A percentile compares a stretch with the other conserved stretches of the same genome.
Conservation (phyloP, 1,139 yeast species). For the Scheffersomyces stambukii region DNA sequence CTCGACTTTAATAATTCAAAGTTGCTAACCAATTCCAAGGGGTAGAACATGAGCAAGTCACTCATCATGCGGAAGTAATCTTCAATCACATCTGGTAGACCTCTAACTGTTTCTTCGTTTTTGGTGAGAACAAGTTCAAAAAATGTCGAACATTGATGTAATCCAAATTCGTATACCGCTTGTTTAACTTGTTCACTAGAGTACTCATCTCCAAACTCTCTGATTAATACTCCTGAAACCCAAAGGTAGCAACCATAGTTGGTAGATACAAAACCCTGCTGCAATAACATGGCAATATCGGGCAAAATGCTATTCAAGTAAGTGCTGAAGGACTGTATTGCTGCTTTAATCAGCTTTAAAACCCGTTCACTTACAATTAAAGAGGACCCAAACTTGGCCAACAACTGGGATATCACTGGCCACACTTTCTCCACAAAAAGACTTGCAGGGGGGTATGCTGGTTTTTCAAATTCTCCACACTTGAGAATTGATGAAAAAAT, state of each 20-base stretch:
- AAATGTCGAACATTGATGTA: slow-evolving; percentile 42
- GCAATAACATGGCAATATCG: slow-evolving; percentile 56
- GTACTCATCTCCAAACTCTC: slow-evolving; percentile 70
- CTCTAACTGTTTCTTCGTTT: slow-evolving; percentile 25
- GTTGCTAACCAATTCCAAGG: slow-evolving; percentile 57
- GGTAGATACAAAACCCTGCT: slow-evolving; percentile 65
- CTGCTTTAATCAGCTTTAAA: slow-evolving; percentile 61
- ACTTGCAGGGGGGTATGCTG: slow-evolving; percentile 52
- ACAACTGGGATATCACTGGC: slow-evolving; percentile 50
- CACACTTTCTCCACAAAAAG: slow-evolving; percentile 53
- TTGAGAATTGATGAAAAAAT: slow-evolving; percentile 63
- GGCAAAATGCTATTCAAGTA: slow-evolving; percentile 62
- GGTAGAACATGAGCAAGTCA: slow-evolving; percentile 77
- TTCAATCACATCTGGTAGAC: slow-evolving; percentile 73
- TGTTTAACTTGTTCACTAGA: slow-evolving; percentile 31
- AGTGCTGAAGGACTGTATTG: slow-evolving; percentile 65
- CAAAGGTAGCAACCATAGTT: slow-evolving; percentile 82
- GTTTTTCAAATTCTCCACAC: slow-evolving; percentile 30
- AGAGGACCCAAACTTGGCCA: slow-evolving; percentile 52
- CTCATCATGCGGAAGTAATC: slow-evolving; percentile 84
- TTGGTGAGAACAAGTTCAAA: slow-evolving; percentile 27
- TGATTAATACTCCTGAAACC: slow-evolving; percentile 81
- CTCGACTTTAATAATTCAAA: slow-evolving; percentile 55
- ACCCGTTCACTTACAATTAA: slow-evolving; percentile 68
- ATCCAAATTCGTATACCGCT: slow-evolving; percentile 46